Conservation (phyloP, 768 basidiomycete genomes). For the Leccinum olivaceopallidum region DNA sequence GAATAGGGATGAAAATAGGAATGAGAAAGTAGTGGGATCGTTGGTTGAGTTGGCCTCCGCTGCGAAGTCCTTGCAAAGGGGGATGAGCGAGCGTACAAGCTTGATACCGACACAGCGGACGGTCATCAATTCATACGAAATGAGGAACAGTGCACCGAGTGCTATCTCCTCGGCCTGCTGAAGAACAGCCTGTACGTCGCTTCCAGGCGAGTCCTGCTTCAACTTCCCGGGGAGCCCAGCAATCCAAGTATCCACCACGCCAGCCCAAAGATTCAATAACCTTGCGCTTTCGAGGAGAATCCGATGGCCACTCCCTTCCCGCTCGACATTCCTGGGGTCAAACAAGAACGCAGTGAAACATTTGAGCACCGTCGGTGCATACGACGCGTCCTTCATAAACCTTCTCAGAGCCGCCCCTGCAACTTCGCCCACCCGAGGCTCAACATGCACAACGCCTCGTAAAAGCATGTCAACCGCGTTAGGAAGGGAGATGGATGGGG, state of each 20-base stretch:
- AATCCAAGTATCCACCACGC: conserved; percentile 71
- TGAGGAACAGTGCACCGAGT: conserved; percentile 71
- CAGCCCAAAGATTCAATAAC: conserved; percentile 72
- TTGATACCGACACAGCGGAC: conserved; percentile 64
- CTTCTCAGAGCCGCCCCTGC: conserved; percentile 70
- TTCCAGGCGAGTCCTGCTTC: conserved; percentile 37
- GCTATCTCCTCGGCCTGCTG: conserved; percentile 62
- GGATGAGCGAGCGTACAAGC: conserved; percentile 58
- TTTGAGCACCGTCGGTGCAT: conserved; percentile 58
- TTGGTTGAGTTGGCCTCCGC: conserved; percentile 32
- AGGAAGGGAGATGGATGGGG: conserved; percentile 47
- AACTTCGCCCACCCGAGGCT: conserved; percentile 69
- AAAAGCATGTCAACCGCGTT: conserved; percentile 79
- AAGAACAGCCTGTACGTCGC: conserved; percentile 43
- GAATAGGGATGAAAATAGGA: conserved; percentile 52
- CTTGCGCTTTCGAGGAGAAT: conserved; percentile 67
- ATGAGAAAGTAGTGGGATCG: conserved; percentile 27
- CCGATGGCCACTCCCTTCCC: conserved; percentile 62
- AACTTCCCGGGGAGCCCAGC: conserved; percentile 44
- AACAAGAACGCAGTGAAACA: conserved; percentile 75
- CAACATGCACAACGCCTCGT: conserved; percentile 81
- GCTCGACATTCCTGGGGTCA: conserved; percentile 59
- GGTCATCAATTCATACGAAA: conserved; percentile 53
- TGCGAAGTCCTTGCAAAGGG: conserved; percentile 46
- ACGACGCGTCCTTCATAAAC: conserved; percentile 60